Base-by-base conservation (phyloP, 2,329 filamentous ascomycete species). In the Cladophialophora exuberans region DNA sequence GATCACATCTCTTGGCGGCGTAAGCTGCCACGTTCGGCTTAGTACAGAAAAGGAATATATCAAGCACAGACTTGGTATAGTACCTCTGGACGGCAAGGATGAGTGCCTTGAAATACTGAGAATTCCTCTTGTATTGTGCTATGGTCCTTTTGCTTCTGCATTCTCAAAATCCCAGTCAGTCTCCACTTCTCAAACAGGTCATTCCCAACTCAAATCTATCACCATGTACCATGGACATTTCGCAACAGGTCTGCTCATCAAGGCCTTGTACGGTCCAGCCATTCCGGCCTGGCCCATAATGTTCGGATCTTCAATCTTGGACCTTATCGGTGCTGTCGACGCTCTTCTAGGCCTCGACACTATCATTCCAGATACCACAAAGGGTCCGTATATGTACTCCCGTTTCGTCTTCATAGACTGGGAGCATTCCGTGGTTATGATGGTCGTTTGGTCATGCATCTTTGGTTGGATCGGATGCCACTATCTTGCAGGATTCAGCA, bases 401-500 rank as follows among this genome's bases (percentile, higher is more conserved):
- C 39, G 39, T 13, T 43, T 43, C 22, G 39, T 22, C 17, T 22
- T 26, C 39, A 43, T 43, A 15, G 39, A 43, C 39, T 43, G 39
- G 39, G 39, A 26, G n/a, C 39, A 26, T 28, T 26, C 39, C 11
- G 23, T 26, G n/a, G 20, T 43, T n/a, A 43, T 43, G 39, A 43
- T 43, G 39, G n/a, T 26, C 9, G 23, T 9, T 9, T 43, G 39
- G 39, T 23, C 39, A 15, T 43, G 39, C 39, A 11, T 43, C 9
- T 43, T 43, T 22, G 39, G 39, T 22, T 26, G 39, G 39, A 10
- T 43, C 23, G 20, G 39, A n/a, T 43, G 39, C 39, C 39, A 26
- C n/a, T 43, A 43, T 22, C 22, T 43, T 7, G 39, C 39, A n/a
- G 39, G 39, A 28, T 26, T 43, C 39, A 43, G 39, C 39, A 43